Conservation (phyloP, 164 flowering plant species). For the Cinnamomum micranthum region DNA sequence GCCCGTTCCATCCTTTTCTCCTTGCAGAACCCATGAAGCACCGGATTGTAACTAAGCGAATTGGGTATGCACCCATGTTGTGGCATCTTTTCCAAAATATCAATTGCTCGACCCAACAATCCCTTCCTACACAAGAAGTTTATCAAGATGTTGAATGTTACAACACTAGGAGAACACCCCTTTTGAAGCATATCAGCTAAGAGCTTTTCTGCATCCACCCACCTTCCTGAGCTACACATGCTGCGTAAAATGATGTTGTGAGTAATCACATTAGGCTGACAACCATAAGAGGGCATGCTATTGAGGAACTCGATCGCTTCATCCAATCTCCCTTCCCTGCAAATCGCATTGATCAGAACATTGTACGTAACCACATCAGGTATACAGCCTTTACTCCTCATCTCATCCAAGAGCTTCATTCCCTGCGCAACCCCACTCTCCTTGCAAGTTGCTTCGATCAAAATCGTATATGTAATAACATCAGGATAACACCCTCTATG, state of each 20-base stretch:
- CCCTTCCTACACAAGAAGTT: constrained; percentile 77
- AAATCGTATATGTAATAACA: constrained; percentile 76
- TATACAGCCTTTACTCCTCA: constrained; percentile 76
- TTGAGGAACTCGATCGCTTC: constrained; percentile 75
- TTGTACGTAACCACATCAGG: constrained; percentile 88
- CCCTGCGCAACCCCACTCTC: constrained; percentile 80
- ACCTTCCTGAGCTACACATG: constrained; percentile 80
- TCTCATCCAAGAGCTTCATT: constrained; percentile 87
- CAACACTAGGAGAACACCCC: constrained; percentile 82
- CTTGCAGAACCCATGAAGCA: constrained; percentile 85
- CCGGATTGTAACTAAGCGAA: constrained; percentile 78
- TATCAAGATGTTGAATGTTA: constrained; percentile 83
- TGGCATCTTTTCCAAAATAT: constrained; percentile 82
- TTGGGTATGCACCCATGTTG: constrained; percentile 78
- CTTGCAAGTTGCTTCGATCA: constrained; percentile 87
- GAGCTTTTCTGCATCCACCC: constrained; percentile 86
- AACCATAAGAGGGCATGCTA: constrained; percentile 59
- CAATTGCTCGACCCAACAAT: constrained; percentile 69
- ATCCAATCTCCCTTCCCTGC: constrained; percentile 79
- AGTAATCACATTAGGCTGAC: constrained; percentile 83
- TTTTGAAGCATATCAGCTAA: constrained; percentile 66
- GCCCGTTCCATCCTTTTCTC: constrained; percentile 91
- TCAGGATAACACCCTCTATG: constrained; percentile 66
- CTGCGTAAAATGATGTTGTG: constrained; percentile 79
- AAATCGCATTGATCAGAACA: constrained; percentile 83